These are phyloP conservation scores for Capsicum chinense DNA, from an alignment of 257 asterid genomes.

Conservation along the genomic window DNA sequence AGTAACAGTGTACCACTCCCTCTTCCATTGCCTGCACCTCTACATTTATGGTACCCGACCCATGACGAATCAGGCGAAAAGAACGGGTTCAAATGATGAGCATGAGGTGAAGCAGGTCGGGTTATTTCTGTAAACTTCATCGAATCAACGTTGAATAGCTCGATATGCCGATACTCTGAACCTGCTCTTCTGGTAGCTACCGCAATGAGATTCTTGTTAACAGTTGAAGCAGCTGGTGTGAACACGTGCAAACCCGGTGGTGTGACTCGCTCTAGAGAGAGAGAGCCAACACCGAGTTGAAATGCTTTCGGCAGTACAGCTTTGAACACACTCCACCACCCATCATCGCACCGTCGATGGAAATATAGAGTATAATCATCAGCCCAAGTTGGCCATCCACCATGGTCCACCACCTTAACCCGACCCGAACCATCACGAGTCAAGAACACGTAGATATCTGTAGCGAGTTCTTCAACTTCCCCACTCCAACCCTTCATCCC, in stretches of 20 bases:
- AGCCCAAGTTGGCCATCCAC: slow-evolving; percentile 96
- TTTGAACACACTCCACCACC: slow-evolving; percentile 89
- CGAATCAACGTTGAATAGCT: slow-evolving; percentile 59
- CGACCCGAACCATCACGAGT: slow-evolving; percentile 79
- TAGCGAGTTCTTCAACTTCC: slow-evolving; percentile 69
- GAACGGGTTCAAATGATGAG: slow-evolving; percentile 81
- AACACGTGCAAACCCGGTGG: slow-evolving; percentile 93
- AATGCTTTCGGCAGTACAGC: slow-evolving; percentile 45
- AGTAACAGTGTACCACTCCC: slow-evolving; percentile 46
- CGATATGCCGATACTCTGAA: slow-evolving; percentile 75
- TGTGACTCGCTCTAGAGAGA: slow-evolving; percentile 60
- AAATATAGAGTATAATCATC: slow-evolving; percentile 80
- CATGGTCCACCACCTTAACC: slow-evolving; percentile 74
- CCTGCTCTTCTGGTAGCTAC: slow-evolving; percentile 76
- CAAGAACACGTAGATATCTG: slow-evolving; percentile 68
- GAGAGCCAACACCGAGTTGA: slow-evolving; percentile 44
- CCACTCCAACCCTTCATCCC: slow-evolving; percentile 82
- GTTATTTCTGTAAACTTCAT: slow-evolving; percentile 53
- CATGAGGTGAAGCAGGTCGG: slow-evolving; percentile 55
- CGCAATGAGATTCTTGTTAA: slow-evolving; percentile 64
- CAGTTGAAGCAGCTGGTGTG: slow-evolving; percentile 75
- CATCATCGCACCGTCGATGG: slow-evolving; percentile 75
- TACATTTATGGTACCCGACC: slow-evolving; percentile 78
- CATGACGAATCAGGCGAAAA: slow-evolving; percentile 60
- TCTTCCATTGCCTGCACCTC: slow-evolving; percentile 52